Conservation (phyloP, 306 rosid species). For the Acacia confusa region DNA sequence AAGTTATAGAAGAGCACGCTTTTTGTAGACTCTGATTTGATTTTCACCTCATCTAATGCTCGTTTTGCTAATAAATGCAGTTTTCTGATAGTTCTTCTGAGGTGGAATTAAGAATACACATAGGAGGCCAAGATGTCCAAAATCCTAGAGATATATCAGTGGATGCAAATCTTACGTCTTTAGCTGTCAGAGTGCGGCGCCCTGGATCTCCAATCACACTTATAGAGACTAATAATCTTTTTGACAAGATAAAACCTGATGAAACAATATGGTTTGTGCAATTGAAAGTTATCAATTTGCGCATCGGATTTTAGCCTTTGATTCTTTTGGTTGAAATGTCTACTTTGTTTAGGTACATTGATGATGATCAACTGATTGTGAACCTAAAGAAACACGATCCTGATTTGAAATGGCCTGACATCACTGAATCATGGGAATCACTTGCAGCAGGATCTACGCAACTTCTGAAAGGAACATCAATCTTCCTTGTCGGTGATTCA, state of each 20-base stretch:
- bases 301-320: constrained; percentile 9
- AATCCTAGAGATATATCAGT: constrained; percentile 61
- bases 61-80: constrained; percentile 52
- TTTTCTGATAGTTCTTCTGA: constrained; percentile 78
- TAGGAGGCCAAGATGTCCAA: constrained; percentile 44
- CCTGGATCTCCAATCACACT: constrained; percentile 66
- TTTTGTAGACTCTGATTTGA: neutral
- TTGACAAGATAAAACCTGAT: constrained; percentile 77
- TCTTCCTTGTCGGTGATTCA: constrained; percentile 81
- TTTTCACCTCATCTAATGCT: constrained; percentile 17
- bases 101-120: constrained; percentile 71
- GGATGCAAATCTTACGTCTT: constrained; percentile 62
- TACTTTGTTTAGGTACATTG: constrained; percentile 68
- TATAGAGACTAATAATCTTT: constrained; percentile 66
- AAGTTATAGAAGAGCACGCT: neutral
- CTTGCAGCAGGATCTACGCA: constrained; percentile 71
- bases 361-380: constrained; percentile 82
- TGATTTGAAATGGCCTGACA: constrained; percentile 90
- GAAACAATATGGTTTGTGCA: constrained; percentile 89
- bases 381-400: constrained; percentile 90
- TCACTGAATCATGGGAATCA: constrained; percentile 87
- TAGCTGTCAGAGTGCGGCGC: constrained; percentile 53
- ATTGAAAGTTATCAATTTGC: constrained; percentile 4
- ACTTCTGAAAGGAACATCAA: constrained; percentile 79
- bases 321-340: constrained; percentile 26